Base-by-base conservation (phyloP, 2,329 filamentous ascomycete species). In the Harringtonia lauricola region DNA sequence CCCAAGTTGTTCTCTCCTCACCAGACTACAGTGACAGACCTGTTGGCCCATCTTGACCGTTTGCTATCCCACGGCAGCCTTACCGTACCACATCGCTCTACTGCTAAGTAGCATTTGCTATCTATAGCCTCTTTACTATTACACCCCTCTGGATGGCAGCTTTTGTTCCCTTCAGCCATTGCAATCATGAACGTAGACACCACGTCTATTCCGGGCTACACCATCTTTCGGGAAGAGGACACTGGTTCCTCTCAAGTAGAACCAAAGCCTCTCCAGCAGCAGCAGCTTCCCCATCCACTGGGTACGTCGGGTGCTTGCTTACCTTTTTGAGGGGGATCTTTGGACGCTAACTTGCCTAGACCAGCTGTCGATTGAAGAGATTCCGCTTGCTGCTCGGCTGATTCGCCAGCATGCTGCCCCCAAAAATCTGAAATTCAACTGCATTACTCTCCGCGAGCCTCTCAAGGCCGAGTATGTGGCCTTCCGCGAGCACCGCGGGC, bases 371-470 rank as follows among this genome's bases (percentile, higher is more conserved):
- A 58, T 72, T 52, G 64, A 72, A 33, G 76, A 80, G 58, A 75
- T 76, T 18, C 61, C 64, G 44, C 55, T 59, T 52, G 66, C 73
- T n/a, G 79, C 80, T 8, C 81, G 87, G 43, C 64, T 73, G 2
- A 67, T 86, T 30, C 71, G 94, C 51, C 79, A 77, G 48, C 76
- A 81, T 52, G 72, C 82, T 46, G 71, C 92, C 58, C 68, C 76
- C 44, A 72, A 82, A 41, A 70, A 81, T 41, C 71, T 94, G 47
- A 79, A 80, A 62, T 95, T 89, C 74, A 94, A 95, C 67, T 84
- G 87, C 10, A 81, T 95, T 46, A 85, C 86, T 3, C 68, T 95
- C 22, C 81, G 79, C 54, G 88, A 95, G 68, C 88, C 88, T 36
- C 82, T 81, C 49, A 95, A 95, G 70, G 77, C 74, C 39, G 79